Base-by-base conservation (phyloP, 2,329 filamentous ascomycete genomes). In the Diplodia sapinea region DNA sequence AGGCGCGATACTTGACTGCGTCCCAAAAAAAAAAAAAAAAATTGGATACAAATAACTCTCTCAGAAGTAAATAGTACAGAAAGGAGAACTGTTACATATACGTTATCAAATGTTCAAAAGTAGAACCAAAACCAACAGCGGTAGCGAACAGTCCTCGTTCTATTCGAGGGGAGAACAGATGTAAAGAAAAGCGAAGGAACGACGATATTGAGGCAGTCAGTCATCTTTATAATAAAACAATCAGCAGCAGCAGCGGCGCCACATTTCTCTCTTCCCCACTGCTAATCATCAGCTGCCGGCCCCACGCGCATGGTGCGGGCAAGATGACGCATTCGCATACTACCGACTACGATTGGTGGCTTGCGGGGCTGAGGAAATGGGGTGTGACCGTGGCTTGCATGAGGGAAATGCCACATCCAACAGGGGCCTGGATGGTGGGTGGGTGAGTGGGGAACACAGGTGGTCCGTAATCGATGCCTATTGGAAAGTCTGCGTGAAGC, bases 331-430 rank as follows among this genome's bases (percentile, higher is more conserved):
- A 38, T 36, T 31, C n/a, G 38, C 26, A 20, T 36, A 6, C 54
- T 13, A 12, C n/a, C 4, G 36, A 40, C 13, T 40, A 13, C 20
- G 52, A 56, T 33, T 49, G 26, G 56, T 61, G 56, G 23, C 20
- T 49, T 31, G 38, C 23, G 3, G 38, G 20, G n/a, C 38, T 36
- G 23, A 17, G 8, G 15, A 33, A 33, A 20, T 6, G 20, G 1
- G 40, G 40, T 26, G 56, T 61, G 56, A 61, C 56, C 29, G 26
- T 61, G 56, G 56, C 56, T 61, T 61, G 56, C 56, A 49, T 61
- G 56, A 61, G 9, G 23, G 43, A 12, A 61, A 61, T 49, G 38
- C 40, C 26, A 61, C 56, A 13, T 31, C 29, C 13, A n/a, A 61
- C 56, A 17, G 31, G 52, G 52, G 40, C 5, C 6, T 47, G 52